phyloP scores from a whole-genome alignment of 2,329 filamentous ascomycete genomes.

The Pestalotiopsis sp. region DNA sequence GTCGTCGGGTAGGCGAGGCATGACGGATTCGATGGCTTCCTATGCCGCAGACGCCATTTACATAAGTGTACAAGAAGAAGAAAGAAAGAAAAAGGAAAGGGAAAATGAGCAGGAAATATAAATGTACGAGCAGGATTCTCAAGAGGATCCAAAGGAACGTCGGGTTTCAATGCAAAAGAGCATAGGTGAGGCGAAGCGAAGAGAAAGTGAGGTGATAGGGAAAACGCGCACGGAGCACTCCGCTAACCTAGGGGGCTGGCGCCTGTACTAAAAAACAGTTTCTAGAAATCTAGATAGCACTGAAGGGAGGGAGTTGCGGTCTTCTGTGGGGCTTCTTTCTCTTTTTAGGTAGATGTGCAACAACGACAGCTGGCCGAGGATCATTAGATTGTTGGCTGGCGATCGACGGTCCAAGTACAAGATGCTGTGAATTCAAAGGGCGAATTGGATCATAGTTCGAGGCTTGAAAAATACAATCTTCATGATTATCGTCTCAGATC shows the following conservation, averaged over 20 bases:
- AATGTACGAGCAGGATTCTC: neutral
- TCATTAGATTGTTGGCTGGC: neutral
- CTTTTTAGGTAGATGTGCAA: neutral
- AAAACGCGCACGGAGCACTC: neutral
- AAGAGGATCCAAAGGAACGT: neutral
- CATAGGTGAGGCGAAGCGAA: neutral
- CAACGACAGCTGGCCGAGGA: neutral
- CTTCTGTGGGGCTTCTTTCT: neutral
- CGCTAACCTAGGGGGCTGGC: neutral
- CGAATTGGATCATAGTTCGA: neutral
- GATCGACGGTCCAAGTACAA: too few species aligned
- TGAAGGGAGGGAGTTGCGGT: neutral
- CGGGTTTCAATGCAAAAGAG: neutral
- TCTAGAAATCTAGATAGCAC: neutral
- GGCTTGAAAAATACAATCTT: neutral
- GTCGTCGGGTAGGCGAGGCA: slow-evolving; percentile 5
- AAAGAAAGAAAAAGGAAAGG: neutral
- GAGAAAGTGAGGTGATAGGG: neutral
- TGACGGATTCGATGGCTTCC: neutral
- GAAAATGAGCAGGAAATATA: neutral
- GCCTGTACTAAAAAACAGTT: neutral
- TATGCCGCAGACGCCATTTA: neutral
- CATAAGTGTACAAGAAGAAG: neutral
- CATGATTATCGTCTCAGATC: neutral
- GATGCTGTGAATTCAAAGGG: too few species aligned